phyloP scores from a whole-genome alignment of 2,329 filamentous ascomycete genomes.

The Aspergillus felis region DNA sequence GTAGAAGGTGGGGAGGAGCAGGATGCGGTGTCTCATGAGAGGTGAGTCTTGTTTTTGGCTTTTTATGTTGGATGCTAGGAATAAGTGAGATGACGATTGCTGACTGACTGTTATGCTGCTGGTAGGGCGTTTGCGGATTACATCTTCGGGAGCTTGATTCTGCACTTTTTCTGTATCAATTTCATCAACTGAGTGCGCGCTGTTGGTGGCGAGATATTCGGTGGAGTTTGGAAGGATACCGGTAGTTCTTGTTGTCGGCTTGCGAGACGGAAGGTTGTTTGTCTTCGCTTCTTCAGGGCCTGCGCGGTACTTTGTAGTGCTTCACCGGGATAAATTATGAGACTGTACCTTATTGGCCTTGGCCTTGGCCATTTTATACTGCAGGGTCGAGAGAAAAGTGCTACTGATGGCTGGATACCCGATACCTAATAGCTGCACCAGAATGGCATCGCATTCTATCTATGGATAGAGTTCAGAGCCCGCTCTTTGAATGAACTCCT shows the following conservation, averaged over 20 bases:
- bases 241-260: no score
- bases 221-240: background rate
- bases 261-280: background rate
- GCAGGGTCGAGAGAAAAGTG: background rate
- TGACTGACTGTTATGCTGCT: conserved; percentile 7
- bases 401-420: background rate
- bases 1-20: conserved; percentile 1
- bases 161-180: conserved; percentile 99
- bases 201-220: background rate
- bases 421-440: background rate
- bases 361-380: background rate
- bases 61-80: background rate
- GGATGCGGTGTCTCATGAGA: conserved; percentile 36
- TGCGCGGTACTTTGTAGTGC: conserved; percentile 1
- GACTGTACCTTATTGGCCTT: background rate
- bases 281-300: background rate
- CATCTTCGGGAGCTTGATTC: conserved; percentile 85
- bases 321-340: background rate
- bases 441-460: background rate
- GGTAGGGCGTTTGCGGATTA: conserved; percentile 90
- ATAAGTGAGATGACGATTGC: background rate
- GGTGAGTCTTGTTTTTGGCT: conserved; percentile 26
- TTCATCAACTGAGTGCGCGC: conserved; percentile 79
- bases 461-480: background rate
- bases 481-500: background rate